Evolutionary conservation across 768 basidiomycete species (phyloP).

Genomic region (Cytidiella melzeri): DNA sequence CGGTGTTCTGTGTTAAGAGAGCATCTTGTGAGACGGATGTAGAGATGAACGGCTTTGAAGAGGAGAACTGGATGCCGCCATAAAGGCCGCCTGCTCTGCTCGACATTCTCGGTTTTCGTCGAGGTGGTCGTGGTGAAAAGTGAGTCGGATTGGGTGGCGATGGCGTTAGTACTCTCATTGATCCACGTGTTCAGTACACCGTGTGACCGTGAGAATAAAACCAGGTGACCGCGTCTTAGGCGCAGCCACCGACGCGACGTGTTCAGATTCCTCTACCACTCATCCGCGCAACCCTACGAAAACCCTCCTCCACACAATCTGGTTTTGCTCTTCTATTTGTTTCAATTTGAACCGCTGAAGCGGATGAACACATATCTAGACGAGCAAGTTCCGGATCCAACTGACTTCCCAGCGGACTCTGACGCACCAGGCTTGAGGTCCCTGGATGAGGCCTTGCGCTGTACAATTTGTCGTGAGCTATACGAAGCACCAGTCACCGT

Average conservation of each 20-base stretch:
- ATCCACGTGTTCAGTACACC: too few relatives aligned
- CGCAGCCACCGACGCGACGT: not conserved
- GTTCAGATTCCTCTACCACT: not conserved
- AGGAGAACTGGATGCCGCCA: conserved; percentile 82
- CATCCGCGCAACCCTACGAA: not conserved
- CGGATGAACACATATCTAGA: conserved; percentile 3
- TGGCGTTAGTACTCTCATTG: not conserved
- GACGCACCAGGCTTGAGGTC: conserved; percentile 48
- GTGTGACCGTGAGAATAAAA: too few relatives aligned
- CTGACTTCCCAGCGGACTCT: conserved; percentile 53
- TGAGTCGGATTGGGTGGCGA: not conserved
- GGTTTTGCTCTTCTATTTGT: too few relatives aligned
- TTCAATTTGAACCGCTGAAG: too few relatives aligned
- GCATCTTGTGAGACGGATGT: conserved; percentile 35
- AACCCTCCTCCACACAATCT: not conserved
- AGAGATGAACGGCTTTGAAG: conserved; percentile 48
- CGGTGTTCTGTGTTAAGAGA: conserved; percentile 18
- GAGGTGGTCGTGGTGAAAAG: not conserved
- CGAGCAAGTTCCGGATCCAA: conserved; percentile 49
- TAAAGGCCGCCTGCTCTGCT: conserved; percentile 81
- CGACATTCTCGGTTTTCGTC: conserved; percentile 44
- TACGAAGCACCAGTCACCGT: conserved; percentile 71
- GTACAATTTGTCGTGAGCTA: conserved; percentile 71
- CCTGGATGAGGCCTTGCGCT: conserved; percentile 62
- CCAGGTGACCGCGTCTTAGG: not conserved